Conservation (phyloP, 1,284 basidiomycete species). For the Ustilago trichophora region DNA sequence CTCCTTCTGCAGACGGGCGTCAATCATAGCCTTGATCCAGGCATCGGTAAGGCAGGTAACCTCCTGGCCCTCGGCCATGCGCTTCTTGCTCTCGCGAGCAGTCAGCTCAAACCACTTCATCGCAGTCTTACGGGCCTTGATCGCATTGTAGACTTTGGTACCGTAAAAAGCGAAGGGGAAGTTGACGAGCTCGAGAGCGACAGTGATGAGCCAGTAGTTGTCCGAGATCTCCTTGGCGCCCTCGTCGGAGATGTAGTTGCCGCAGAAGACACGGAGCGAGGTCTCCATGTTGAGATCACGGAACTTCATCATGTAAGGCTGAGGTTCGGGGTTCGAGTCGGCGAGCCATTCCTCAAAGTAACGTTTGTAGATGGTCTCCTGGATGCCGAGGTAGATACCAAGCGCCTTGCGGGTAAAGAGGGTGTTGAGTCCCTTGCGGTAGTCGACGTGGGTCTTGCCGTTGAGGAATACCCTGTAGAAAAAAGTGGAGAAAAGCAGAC, state of each 20-base stretch:
- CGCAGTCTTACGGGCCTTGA: conserved; percentile 88
- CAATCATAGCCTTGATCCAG: conserved; percentile 81
- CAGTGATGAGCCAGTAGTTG: conserved; percentile 95
- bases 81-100: conserved; percentile 80
- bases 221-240: conserved; percentile 84
- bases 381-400: conserved; percentile 86
- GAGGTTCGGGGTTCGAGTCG: conserved; percentile 55
- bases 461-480: conserved; percentile 87
- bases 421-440: conserved; percentile 87
- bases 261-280: conserved; percentile 93
- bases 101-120: conserved; percentile 85
- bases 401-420: conserved; percentile 80
- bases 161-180: conserved; percentile 83
- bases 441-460: conserved; percentile 92
- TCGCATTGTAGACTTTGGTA: conserved; percentile 94
- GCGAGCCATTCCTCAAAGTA: conserved; percentile 72
- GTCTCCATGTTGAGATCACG: conserved; percentile 98
- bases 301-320: conserved; percentile 82
- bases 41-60: conserved; percentile 91
- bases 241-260: conserved; percentile 82
- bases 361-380: conserved; percentile 84
- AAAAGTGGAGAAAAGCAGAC: neutral
- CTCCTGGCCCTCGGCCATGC: conserved; percentile 83
- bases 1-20: conserved; percentile 69
- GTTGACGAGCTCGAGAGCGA: conserved; percentile 96